Evolutionary conservation across 768 basidiomycete species (phyloP), one percentile per base, ranked within the genome.

Genomic region (Lanmaoa pseudosensibilis): DNA sequence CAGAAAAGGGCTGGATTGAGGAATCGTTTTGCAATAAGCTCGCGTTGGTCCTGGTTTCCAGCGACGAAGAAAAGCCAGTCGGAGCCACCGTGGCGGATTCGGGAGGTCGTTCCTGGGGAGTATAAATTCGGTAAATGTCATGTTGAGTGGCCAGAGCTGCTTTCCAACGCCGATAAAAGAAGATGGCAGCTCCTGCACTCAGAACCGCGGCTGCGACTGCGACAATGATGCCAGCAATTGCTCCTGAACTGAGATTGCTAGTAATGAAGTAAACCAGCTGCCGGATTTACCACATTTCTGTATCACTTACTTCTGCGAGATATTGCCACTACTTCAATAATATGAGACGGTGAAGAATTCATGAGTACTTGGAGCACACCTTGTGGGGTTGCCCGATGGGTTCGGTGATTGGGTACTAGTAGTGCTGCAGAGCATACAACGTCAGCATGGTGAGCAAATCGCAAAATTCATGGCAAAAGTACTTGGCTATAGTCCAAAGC

Each of bases 81-180:
- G 63, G 15, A 11, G 39, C 10, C 8, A 54, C 44, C 11, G 36
- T 9, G 23, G 25, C 8, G 0, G 38, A 25, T 12, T 16, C 52
- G 4, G 54, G 51, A 7, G 16, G 34, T 18, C 32, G 61, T 33
- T 55, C 59, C n/a, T 62, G 65, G 4, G 56, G 45, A 5, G 58
- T 47, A 40, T 57, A 47, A 36, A 44, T 32, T 40, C 60, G 54
- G 40, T 64, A 60, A 8, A 59, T 41, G 39, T 59, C 56, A 4
- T 50, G 45, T n/a, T 63, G 63, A 21, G 52, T 39, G 23, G 57
- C 52, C 30, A 64, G n/a, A 2, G 59, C 59, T 18, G 61, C 59
- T 57, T 58, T 73, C 69, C 69, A 73, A 9, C 66, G 65, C 33
- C 62, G 57, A 33, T 68, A 73, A 37, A 69, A 72, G 50, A 70